Conservation (phyloP, 495 filamentous ascomycete genomes). For the Rostrohypoxylon terebratum region DNA sequence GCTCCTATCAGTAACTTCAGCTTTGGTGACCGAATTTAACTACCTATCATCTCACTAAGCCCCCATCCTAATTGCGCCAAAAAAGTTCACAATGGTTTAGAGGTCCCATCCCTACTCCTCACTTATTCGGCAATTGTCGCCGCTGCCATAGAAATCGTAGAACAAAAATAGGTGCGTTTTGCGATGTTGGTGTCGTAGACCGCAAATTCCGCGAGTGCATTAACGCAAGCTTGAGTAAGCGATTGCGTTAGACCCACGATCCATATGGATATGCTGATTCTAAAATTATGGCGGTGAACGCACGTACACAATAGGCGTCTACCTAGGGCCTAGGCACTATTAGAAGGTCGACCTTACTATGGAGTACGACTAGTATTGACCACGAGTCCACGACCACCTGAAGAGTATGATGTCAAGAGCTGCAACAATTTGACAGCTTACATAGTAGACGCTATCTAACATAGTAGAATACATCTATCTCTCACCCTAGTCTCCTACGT, state of each 20-base stretch:
- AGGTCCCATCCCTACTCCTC: conserved; percentile 20
- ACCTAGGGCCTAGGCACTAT: too few species aligned
- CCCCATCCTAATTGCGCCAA: conserved; percentile 30
- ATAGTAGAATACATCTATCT: background rate
- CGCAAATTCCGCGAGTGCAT: conserved; percentile 11
- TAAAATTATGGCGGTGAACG: conserved; percentile 41
- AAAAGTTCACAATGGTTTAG: conserved; percentile 29
- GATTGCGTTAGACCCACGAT: conserved; percentile 2
- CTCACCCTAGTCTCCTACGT: conserved; percentile 10
- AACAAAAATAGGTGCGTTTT: background rate
- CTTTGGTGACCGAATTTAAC: conserved; percentile 10
- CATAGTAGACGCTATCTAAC: background rate
- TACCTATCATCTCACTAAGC: conserved; percentile 48
- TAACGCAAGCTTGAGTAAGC: conserved; percentile 7
- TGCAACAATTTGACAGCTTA: background rate
- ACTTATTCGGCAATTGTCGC: conserved; percentile 30
- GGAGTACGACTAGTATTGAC: too few species aligned
- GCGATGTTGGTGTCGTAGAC: conserved; percentile 24
- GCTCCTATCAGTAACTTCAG: conserved; percentile 30
- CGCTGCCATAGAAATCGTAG: background rate
- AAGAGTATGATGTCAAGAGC: conserved; percentile 22
- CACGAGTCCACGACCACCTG: background rate
- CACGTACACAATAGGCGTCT: background rate
- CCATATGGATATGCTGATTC: background rate
- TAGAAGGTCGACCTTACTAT: background rate